Percentiles rank a stretch among this genome's conserved stretches.
Conservation (phyloP, 2,329 filamentous ascomycete genomes). For the Pseudocercospora eumusae region DNA sequence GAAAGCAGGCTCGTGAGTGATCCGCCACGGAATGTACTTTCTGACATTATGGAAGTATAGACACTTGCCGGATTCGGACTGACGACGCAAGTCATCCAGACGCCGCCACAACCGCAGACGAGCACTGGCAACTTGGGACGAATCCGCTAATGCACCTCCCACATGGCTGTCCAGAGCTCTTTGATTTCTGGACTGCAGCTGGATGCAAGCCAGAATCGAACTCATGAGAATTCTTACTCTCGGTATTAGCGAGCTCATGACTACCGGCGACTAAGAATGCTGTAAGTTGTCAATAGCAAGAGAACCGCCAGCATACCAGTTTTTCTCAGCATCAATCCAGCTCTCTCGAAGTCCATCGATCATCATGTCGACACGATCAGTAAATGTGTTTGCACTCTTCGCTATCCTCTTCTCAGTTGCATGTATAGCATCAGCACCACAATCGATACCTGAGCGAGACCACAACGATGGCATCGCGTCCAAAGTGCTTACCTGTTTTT, state of each 20-base stretch:
- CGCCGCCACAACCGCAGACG: neutral
- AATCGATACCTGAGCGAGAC: neutral
- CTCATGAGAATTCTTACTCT: neutral
- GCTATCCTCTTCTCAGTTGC: neutral
- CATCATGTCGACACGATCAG: neutral
- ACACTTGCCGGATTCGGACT: neutral
- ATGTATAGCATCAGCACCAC: conserved; percentile 1
- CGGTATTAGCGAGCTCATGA: neutral
- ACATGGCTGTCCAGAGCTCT: neutral
- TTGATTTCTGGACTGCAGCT: neutral
- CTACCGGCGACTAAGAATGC: neutral
- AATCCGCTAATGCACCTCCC: conserved; percentile 4
- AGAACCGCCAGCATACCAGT: neutral
- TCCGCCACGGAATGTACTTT: conserved; percentile 1
- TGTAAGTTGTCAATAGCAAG: conserved; percentile 3
- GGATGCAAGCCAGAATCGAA: neutral
- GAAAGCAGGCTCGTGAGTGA: neutral
- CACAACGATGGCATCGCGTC: neutral
- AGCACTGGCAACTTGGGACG: neutral
- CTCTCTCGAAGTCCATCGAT: neutral
- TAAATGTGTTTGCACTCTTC: conserved; percentile 3
- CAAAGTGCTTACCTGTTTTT: conserved; percentile 6
- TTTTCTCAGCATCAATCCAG: neutral
- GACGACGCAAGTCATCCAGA: neutral
- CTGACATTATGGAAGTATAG: neutral